phyloP scores from a whole-genome alignment of 2,329 filamentous ascomycete genomes.

The Stemphylium vesicarium region DNA sequence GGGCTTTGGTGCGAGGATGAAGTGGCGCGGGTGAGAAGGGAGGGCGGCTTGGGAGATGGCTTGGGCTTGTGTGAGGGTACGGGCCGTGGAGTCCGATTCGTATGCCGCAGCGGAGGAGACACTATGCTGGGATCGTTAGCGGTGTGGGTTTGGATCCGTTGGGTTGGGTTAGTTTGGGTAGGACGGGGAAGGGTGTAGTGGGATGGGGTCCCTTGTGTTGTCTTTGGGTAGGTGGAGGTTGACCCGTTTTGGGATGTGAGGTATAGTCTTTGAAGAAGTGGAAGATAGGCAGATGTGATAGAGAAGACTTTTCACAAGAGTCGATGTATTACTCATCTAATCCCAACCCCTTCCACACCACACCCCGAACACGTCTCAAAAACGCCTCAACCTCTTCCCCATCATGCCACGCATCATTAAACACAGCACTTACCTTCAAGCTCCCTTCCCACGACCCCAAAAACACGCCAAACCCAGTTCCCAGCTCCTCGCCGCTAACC shows the following conservation, averaged over 20 bases:
- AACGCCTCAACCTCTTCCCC: background rate
- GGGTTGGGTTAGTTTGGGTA: slow-evolving; percentile 16
- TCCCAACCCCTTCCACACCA: background rate
- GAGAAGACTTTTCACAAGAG: too few species aligned
- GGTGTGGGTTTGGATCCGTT: slow-evolving; percentile 3
- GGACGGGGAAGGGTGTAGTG: slow-evolving; percentile 16
- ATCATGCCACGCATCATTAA: background rate
- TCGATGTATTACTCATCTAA: too few species aligned
- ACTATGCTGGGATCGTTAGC: slow-evolving; percentile 1
- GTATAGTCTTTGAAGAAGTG: background rate
- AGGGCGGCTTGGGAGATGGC: background rate
- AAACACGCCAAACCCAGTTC: too few species aligned
- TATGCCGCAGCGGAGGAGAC: slow-evolving; percentile 21
- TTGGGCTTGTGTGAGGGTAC: slow-evolving; percentile 19
- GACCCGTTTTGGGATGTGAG: background rate
- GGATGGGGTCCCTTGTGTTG: background rate
- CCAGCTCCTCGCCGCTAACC: background rate
- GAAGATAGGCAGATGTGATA: too few species aligned
- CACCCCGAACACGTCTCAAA: background rate
- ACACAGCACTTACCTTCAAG: background rate
- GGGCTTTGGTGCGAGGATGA: too few species aligned
- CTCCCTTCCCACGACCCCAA: background rate
- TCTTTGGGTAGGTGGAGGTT: background rate
- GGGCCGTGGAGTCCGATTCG: slow-evolving; percentile 37
- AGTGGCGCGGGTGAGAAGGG: background rate